Evolutionary conservation across 805 yeast genomes (phyloP).

Genomic region (Schizosaccharomyces osmophilus): DNA sequence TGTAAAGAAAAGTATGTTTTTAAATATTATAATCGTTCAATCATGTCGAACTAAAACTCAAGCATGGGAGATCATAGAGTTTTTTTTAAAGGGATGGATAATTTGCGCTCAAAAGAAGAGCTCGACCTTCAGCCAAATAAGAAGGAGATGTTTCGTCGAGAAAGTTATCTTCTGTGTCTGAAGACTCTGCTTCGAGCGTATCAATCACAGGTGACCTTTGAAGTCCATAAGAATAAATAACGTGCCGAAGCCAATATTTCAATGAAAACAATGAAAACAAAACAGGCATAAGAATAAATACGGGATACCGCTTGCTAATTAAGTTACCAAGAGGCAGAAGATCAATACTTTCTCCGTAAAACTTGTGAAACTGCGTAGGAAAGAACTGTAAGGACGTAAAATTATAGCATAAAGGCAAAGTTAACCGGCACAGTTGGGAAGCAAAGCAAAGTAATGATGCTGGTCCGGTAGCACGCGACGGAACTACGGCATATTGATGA

Average conservation of each 20-base stretch:
- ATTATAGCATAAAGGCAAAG: background rate
- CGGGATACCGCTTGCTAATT: background rate
- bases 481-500: background rate
- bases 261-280: background rate
- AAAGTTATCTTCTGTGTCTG: background rate
- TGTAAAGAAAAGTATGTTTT: background rate
- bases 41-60: too few relatives aligned
- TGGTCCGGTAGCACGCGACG: background rate
- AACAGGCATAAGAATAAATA: background rate
- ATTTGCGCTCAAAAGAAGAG: background rate
- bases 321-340: background rate
- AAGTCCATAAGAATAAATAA: background rate
- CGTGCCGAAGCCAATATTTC: background rate
- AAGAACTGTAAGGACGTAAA: background rate
- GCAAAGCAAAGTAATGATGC: background rate
- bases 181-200: background rate
- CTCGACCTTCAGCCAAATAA: background rate
- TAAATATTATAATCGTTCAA: background rate
- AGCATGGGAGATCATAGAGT: too few relatives aligned
- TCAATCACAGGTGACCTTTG: background rate
- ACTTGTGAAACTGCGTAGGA: background rate
- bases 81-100: background rate
- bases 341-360: background rate
- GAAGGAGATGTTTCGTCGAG: background rate
- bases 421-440: background rate